phyloP scores from a whole-genome alignment of 192 early-diverging fungal species.

The Podila epicladia region DNA sequence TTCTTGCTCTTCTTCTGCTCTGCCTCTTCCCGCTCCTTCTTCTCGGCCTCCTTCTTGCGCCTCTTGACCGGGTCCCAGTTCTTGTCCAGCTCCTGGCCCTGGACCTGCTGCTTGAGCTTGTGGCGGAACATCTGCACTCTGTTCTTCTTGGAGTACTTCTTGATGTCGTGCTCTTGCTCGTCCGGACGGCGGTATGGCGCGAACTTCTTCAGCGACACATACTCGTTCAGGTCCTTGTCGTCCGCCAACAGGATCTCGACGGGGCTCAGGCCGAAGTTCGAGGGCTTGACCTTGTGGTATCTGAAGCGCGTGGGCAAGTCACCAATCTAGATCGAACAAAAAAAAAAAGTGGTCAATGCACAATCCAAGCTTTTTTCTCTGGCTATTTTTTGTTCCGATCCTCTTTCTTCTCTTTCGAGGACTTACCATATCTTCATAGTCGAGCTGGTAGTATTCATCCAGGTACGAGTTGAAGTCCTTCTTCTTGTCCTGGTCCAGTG shows the following conservation, averaged over 20 bases:
- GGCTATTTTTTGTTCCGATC: too few species aligned
- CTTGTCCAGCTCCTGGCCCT: slow-evolving; percentile 44
- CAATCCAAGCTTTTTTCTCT: too few species aligned
- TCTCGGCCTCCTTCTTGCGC: slow-evolving; percentile 32
- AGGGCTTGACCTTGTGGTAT: slow-evolving; percentile 85
- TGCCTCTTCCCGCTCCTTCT: slow-evolving; percentile 50
- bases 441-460: slow-evolving; percentile 92
- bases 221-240: slow-evolving; percentile 86
- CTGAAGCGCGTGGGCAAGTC: slow-evolving; percentile 91
- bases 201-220: slow-evolving; percentile 85
- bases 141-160: slow-evolving; percentile 66
- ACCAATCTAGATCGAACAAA: slow-evolving; percentile 59
- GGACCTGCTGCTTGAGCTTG: slow-evolving; percentile 44
- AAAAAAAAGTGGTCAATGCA: slow-evolving; percentile 5
- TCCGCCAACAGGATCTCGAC: slow-evolving; percentile 93
- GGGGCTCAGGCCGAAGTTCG: slow-evolving; percentile 80
- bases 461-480: slow-evolving; percentile 75
- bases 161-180: slow-evolving; percentile 42
- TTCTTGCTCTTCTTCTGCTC: slow-evolving; percentile 16
- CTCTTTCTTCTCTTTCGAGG: too few species aligned
- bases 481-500: slow-evolving; percentile 43
- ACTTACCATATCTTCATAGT: slow-evolving; percentile 90
- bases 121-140: slow-evolving; percentile 56
- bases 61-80: slow-evolving; percentile 53
- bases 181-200: slow-evolving; percentile 76